Evolutionary conservation across 768 basidiomycete species (phyloP), one percentile per base, ranked within the genome.

Genomic region (Rhizopogon roseolus): DNA sequence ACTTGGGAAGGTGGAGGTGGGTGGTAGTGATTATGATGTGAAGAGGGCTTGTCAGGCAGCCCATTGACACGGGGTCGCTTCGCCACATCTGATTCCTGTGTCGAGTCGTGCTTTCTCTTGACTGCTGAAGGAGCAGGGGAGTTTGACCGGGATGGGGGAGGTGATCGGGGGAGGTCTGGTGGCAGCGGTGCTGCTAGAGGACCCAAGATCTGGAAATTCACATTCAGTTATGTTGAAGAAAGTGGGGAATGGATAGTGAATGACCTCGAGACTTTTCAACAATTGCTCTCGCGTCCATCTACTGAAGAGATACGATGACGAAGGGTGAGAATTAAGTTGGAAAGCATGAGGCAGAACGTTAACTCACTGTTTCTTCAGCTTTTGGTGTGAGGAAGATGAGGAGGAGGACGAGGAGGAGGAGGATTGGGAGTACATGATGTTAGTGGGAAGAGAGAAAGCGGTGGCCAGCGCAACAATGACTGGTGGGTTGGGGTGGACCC

Each of bases 401-500:
- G 66, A 53, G 43, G 67, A 42, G 29, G 73, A 62, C 40, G 72
- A 58, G 36, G 66, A 56, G 32, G 66, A 56, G 16, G 66, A 46
- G 41, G 62, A 41, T 41, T 60, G 61, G 60, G 61, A 43, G 14
- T 62, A 63, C 69, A 76, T 62, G 64, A 66, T 73, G 64, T 62
- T 69, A 64, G 72, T 69, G 67, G 66, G 64, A 67, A 66, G 66
- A 67, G 69, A 60, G 64, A 63, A 65, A 67, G 69, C 66, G 57
- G 68, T 71, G 69, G 65, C 62, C 69, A 68, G 71, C 65, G 69
- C 67, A 69, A 73, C 71, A 73, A 73, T 72, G 74, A 70, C 70
- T 64, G 67, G 62, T 65, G 52, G 65, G 67, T 58, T 67, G 65
- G 64, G 55, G 57, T 56, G 57, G 63, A 59, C 60, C 67, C 63